Conservation (phyloP, 1,284 basidiomycete species). For the Ceratobasidium sp. region DNA sequence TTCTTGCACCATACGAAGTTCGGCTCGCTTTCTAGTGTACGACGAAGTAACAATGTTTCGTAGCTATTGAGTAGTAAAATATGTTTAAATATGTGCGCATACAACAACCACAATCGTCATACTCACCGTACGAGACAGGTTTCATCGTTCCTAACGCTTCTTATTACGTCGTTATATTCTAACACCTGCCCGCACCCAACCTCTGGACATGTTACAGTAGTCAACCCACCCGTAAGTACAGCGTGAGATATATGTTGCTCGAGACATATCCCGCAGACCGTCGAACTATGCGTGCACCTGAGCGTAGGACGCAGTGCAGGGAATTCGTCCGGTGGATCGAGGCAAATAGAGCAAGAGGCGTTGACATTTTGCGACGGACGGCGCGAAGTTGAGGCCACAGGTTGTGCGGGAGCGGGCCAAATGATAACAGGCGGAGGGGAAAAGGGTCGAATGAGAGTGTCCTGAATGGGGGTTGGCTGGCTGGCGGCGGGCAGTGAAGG, state of each 20-base stretch:
- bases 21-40: neutral
- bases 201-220: neutral
- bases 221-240: neutral
- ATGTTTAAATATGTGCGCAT: neutral
- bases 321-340: conserved; percentile 1
- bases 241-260: neutral
- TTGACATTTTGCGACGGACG: too few relatives aligned
- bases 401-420: too few relatives aligned
- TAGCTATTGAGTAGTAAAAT: neutral
- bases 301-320: conserved; percentile 12
- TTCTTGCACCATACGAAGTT: conserved; percentile 35
- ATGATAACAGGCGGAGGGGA: too few relatives aligned
- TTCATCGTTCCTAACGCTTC: neutral
- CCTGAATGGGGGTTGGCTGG: too few relatives aligned
- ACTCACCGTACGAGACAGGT: neutral
- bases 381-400: too few relatives aligned
- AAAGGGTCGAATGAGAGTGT: too few relatives aligned
- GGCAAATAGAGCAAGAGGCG: conserved; percentile 9
- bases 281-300: conserved; percentile 12
- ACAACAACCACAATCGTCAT: neutral
- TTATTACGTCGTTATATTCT: conserved; percentile 2
- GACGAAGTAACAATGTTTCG: conserved; percentile 19
- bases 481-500: too few relatives aligned
- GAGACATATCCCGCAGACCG: neutral
- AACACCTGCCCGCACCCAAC: neutral